Evolutionary conservation across 2,329 filamentous ascomycete genomes (phyloP).

Genomic region (Talaromyces sp.): DNA sequence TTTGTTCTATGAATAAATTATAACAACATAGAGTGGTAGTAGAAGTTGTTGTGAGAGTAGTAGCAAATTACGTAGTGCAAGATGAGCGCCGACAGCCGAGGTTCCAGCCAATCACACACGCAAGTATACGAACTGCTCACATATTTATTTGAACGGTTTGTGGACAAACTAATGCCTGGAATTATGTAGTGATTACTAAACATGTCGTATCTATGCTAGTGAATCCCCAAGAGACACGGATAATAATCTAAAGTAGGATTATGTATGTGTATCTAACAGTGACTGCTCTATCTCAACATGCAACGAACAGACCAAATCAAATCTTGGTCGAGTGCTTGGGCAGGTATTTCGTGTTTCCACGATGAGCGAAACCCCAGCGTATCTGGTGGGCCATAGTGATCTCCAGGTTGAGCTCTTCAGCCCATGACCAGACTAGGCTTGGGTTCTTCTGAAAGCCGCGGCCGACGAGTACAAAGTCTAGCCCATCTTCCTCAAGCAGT

Average conservation of each 20-base stretch:
- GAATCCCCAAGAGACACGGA: neutral
- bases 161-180: neutral
- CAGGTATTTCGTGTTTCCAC: constrained; percentile 5
- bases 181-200: neutral
- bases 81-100: neutral
- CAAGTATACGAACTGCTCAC: neutral
- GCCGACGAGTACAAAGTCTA: constrained; percentile 69
- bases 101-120: neutral
- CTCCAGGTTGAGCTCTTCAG: constrained; percentile 24
- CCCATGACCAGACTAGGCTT: constrained; percentile 62
- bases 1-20: too few relatives aligned
- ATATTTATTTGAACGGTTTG: neutral
- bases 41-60: neutral
- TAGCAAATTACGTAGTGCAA: too few relatives aligned
- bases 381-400: constrained; percentile 27
- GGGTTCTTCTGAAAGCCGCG: constrained; percentile 79
- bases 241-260: neutral
- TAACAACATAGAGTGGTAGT: too few relatives aligned
- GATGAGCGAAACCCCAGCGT: constrained; percentile 24
- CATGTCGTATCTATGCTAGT: neutral
- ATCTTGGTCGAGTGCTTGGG: constrained; percentile 2
- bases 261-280: neutral
- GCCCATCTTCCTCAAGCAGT: constrained; percentile 45
- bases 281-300: neutral
- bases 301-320: neutral